phyloP scores from a whole-genome alignment of 768 basidiomycete genomes.

The Kwoniella bestiolae region DNA sequence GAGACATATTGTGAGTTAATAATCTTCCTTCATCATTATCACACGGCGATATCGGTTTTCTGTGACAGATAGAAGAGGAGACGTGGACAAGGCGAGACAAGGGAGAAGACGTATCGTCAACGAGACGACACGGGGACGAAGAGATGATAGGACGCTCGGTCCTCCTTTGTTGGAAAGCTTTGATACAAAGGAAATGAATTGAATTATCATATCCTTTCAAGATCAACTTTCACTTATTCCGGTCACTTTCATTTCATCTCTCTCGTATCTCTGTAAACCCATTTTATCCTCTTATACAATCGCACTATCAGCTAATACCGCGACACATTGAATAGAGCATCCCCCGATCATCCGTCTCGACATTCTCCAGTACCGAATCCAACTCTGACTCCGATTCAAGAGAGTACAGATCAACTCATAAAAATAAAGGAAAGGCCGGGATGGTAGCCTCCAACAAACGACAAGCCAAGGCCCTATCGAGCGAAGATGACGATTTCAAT shows the following conservation, averaged over 20 bases:
- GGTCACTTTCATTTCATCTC: background rate
- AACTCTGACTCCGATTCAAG: background rate
- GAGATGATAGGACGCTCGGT: background rate
- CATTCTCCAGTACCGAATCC: background rate
- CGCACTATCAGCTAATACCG: background rate
- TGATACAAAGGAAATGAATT: background rate
- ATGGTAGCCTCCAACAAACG: background rate
- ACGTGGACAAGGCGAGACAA: background rate
- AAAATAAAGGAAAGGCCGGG: background rate
- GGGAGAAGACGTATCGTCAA: background rate
- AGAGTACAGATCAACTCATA: background rate
- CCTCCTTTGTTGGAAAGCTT: background rate
- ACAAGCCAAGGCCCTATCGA: background rate
- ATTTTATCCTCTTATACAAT: background rate
- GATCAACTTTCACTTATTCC: background rate
- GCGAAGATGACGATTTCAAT: constrained; percentile 8
- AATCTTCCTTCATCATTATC: background rate
- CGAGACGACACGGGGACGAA: background rate
- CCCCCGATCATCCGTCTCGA: background rate
- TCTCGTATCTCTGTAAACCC: background rate
- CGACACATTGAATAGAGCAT: background rate
- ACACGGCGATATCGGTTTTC: background rate
- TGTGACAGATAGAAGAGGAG: background rate
- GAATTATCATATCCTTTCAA: background rate
- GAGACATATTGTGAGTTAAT: constrained; percentile 11